phyloP scores from a whole-genome alignment of 2,329 filamentous ascomycete genomes.

The Drechslerella coelobrocha region DNA sequence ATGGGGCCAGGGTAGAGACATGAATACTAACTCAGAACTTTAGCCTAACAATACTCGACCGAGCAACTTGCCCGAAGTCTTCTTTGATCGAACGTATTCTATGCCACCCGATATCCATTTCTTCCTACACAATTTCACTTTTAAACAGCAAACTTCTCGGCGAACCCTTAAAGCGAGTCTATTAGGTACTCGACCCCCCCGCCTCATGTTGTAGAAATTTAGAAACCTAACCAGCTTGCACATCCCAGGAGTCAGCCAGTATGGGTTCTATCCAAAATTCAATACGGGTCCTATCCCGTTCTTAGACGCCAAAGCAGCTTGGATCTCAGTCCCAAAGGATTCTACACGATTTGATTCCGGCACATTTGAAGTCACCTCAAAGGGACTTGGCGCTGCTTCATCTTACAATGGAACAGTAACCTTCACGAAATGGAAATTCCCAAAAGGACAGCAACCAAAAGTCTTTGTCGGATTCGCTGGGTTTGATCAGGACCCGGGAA shows the following conservation, averaged over 20 bases:
- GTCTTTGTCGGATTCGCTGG: conserved; percentile 29
- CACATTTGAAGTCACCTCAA: conserved; percentile 22
- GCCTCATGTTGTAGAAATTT: neutral
- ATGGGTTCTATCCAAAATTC: too few relatives aligned
- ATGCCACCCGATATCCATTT: conserved; percentile 39
- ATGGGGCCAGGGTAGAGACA: too few relatives aligned
- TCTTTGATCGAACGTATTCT: conserved; percentile 34
- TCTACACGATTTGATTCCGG: conserved; percentile 30
- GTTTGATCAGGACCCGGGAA: conserved; percentile 8
- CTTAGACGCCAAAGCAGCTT: conserved; percentile 18
- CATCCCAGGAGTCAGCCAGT: conserved; percentile 6
- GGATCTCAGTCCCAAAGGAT: conserved; percentile 36
- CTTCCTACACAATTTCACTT: conserved; percentile 13
- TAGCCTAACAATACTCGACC: neutral
- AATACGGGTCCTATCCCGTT: conserved; percentile 28
- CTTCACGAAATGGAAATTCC: conserved; percentile 46
- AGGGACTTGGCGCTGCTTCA: neutral
- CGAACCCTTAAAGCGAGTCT: conserved; percentile 8
- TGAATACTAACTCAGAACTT: neutral
- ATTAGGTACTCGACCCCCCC: conserved; percentile 3
- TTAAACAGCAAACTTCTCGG: conserved; percentile 5
- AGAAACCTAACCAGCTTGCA: neutral
- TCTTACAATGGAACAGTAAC: conserved; percentile 12
- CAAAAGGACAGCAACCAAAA: conserved; percentile 28
- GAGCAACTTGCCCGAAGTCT: conserved; percentile 5